These are phyloP conservation scores for Trichaptum fuscoviolaceum DNA, from an alignment of 768 basidiomycete genomes.

Conservation along the genomic window DNA sequence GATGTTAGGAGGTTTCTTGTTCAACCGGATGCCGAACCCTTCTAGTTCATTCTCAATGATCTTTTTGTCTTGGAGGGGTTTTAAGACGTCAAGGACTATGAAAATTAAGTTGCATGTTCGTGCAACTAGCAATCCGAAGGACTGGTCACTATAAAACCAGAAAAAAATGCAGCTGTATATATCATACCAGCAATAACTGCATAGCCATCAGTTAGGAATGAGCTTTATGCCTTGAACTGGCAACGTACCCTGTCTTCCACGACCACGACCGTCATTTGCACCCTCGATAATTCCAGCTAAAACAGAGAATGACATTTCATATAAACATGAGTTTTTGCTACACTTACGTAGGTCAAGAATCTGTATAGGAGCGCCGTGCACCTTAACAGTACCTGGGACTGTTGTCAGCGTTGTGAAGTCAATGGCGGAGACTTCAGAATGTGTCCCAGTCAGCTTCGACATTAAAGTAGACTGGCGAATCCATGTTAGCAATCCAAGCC, in stretches of 20 bases:
- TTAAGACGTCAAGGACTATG: constrained; percentile 96
- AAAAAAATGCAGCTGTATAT: constrained; percentile 6
- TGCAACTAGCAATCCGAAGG: constrained; percentile 55
- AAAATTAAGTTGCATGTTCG: constrained; percentile 98
- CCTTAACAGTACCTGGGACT: constrained; percentile 90
- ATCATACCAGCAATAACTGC: constrained; percentile 72
- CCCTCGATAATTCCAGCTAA: constrained; percentile 96
- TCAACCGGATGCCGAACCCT: constrained; percentile 96
- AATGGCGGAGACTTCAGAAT: constrained; percentile 92
- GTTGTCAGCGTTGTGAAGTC: constrained; percentile 97
- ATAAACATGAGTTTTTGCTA: not conserved
- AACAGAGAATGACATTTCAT: constrained; percentile 12
- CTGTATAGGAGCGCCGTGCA: constrained; percentile 95
- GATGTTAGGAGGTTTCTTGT: constrained; percentile 90
- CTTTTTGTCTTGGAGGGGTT: constrained; percentile 93
- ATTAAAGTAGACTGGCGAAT: constrained; percentile 74
- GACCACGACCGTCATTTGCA: constrained; percentile 91
- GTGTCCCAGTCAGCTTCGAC: constrained; percentile 95
- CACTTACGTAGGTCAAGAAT: constrained; percentile 83
- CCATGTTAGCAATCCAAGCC: constrained; percentile 2
- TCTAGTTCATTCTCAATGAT: constrained; percentile 91
- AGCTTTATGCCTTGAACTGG: constrained; percentile 15
- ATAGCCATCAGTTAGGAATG: constrained; percentile 15
- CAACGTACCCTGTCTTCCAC: constrained; percentile 84
- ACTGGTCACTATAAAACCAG: constrained; percentile 12